Percentiles rank a stretch among this genome's conserved stretches.
Evolutionary conservation across 495 filamentous ascomycete species (phyloP).

Genomic region (Hyaloscypha finlandica): DNA sequence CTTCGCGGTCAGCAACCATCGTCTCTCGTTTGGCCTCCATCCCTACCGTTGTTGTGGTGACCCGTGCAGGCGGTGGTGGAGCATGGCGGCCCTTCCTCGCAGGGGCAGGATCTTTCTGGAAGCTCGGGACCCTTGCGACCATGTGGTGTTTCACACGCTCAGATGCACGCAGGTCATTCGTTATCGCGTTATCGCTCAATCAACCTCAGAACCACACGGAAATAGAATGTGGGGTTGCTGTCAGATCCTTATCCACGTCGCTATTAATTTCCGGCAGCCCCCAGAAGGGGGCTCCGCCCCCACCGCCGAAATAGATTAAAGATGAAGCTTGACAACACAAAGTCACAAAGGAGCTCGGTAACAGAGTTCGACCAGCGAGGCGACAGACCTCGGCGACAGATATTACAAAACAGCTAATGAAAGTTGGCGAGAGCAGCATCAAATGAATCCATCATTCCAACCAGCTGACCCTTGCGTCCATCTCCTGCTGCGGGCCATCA

Average conservation of each 20-base stretch:
- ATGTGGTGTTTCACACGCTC: constrained; percentile 1
- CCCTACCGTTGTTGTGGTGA: no score
- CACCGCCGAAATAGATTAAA: constrained; percentile 11
- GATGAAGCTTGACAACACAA: constrained; percentile 1
- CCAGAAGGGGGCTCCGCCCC: constrained; percentile 12
- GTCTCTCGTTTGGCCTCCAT: no score
- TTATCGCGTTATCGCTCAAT: constrained; percentile 13
- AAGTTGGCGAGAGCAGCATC: background rate
- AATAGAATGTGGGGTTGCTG: constrained; percentile 13
- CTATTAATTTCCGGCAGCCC: constrained; percentile 9
- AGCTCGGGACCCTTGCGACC: constrained; percentile 4
- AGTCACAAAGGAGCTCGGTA: background rate
- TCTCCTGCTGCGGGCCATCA: background rate
- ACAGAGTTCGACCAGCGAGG: background rate
- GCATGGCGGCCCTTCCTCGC: no score
- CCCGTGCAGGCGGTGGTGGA: background rate
- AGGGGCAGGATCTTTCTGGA: constrained; percentile 5
- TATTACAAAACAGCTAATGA: background rate
- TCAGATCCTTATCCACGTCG: background rate
- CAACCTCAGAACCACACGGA: constrained; percentile 4
- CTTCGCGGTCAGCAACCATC: no score
- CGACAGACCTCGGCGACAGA: background rate
- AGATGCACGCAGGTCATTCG: constrained; percentile 8
- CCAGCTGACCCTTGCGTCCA: background rate
- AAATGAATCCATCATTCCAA: background rate